Conservation (phyloP, 192 early-diverging fungal species). For the Mortierella hygrophila region DNA sequence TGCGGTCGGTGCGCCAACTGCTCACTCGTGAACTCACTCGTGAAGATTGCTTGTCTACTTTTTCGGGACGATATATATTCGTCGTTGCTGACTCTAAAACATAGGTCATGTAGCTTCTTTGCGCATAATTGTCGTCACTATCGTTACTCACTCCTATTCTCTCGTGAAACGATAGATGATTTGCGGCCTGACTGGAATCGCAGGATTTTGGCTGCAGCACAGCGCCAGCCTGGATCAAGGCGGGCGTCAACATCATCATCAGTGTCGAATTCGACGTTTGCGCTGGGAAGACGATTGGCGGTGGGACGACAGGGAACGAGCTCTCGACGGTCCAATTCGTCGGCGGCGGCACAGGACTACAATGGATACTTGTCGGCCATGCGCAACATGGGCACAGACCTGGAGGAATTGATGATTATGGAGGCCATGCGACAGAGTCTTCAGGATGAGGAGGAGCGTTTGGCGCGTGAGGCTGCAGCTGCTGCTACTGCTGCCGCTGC, state of each 20-base stretch:
- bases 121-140: neutral
- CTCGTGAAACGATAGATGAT: slow-evolving; percentile 63
- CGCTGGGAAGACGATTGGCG: slow-evolving; percentile 40
- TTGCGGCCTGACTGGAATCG: slow-evolving; percentile 78
- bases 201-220: slow-evolving; percentile 52
- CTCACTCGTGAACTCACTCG: neutral
- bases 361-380: slow-evolving; percentile 72
- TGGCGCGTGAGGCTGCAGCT: slow-evolving; percentile 55
- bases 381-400: slow-evolving; percentile 82
- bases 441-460: slow-evolving; percentile 68
- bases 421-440: slow-evolving; percentile 89
- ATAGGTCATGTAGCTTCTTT: neutral
- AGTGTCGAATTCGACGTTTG: slow-evolving; percentile 40
- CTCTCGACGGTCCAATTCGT: slow-evolving; percentile 46
- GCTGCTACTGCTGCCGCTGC: slow-evolving; percentile 7
- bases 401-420: slow-evolving; percentile 94
- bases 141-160: neutral
- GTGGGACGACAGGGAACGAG: slow-evolving; percentile 29
- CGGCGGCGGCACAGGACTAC: slow-evolving; percentile 67
- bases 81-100: neutral
- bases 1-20: neutral
- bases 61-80: neutral
- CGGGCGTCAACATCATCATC: slow-evolving; percentile 54
- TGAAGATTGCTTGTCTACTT: neutral
- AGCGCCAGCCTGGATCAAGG: slow-evolving; percentile 59